These are phyloP conservation scores for Backusella liffmaniae DNA, from an alignment of 192 early-diverging fungal genomes.

Conservation along the genomic window DNA sequence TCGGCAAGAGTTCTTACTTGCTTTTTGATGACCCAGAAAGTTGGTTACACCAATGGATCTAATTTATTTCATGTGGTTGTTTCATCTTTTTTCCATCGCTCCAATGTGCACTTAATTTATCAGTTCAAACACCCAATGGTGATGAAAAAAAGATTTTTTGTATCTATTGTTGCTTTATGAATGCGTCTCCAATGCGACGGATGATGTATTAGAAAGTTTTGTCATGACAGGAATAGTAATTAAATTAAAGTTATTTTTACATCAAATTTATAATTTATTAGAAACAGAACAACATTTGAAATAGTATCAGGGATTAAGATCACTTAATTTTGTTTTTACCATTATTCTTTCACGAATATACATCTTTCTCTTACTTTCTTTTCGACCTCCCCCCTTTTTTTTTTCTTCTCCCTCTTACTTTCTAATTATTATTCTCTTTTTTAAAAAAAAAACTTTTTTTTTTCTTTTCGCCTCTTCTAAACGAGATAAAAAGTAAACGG, in stretches of 20 bases:
- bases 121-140: neutral
- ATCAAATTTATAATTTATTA: neutral
- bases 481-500: neutral
- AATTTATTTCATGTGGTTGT: neutral
- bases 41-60: neutral
- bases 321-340: neutral
- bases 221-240: neutral
- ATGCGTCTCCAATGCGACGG: neutral
- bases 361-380: neutral
- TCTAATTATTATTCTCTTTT: neutral
- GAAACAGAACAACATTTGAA: neutral
- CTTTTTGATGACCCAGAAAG: neutral
- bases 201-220: neutral
- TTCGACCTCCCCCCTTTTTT: neutral
- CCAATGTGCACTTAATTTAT: neutral
- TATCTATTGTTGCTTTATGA: neutral
- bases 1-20: neutral
- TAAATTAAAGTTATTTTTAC: constrained; percentile 1
- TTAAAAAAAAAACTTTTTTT: neutral
- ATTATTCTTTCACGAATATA: neutral
- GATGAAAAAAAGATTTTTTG: neutral
- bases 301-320: neutral
- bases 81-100: neutral
- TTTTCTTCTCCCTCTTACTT: neutral
- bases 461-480: neutral